These are phyloP conservation scores for Fraxinus latifolia DNA, from an alignment of 305 asterid species.

Conservation along the genomic window DNA sequence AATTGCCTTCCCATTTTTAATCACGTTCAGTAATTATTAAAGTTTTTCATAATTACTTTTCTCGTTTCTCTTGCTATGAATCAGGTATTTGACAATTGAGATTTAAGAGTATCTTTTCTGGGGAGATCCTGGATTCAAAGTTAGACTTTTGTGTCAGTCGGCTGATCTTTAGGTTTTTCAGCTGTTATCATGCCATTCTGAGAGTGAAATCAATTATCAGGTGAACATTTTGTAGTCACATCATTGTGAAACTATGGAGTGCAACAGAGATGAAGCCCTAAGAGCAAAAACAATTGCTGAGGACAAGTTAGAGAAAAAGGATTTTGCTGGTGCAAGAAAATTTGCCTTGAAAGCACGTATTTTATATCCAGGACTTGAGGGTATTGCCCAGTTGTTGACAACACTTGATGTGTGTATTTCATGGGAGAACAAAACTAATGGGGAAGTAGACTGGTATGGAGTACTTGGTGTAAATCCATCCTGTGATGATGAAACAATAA, in stretches of 20 bases:
- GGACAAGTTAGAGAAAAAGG: slow-evolving; percentile 49
- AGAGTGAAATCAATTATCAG: slow-evolving; percentile 12
- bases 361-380: slow-evolving; percentile 57
- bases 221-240: slow-evolving; percentile 1
- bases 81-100: slow-evolving; percentile 21
- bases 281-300: slow-evolving; percentile 68
- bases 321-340: slow-evolving; percentile 57
- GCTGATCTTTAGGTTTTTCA: slow-evolving; percentile 7
- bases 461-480: slow-evolving; percentile 56
- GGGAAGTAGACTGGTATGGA: slow-evolving; percentile 71
- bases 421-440: slow-evolving; percentile 53
- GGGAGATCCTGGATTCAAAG: neutral
- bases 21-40: neutral
- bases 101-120: slow-evolving; percentile 6
- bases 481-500: slow-evolving; percentile 54
- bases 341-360: slow-evolving; percentile 61
- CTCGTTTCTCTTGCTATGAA: neutral
- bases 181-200: slow-evolving; percentile 15
- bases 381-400: slow-evolving; percentile 58
- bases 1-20: neutral
- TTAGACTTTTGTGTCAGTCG: neutral
- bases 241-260: slow-evolving; percentile 49
- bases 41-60: neutral
- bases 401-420: slow-evolving; percentile 55
- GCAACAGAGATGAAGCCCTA: slow-evolving; percentile 76